Evolutionary conservation across 108 stramenopile genomes (phyloP).

Genomic region (Chaetoceros muelleri): DNA sequence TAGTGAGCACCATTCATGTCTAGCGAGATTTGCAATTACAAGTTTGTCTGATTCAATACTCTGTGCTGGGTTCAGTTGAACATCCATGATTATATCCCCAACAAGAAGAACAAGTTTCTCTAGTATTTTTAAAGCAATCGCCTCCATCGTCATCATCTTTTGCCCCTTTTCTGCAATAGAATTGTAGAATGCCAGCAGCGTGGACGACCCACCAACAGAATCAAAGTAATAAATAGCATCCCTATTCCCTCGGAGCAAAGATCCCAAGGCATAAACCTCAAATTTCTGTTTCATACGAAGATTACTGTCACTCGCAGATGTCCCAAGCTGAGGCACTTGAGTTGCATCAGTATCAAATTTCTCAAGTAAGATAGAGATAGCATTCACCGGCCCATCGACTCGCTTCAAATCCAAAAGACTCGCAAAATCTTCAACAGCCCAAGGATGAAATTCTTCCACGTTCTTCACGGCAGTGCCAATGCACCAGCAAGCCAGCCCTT

Average conservation of each 20-base stretch:
- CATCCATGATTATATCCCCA: conserved; percentile 47
- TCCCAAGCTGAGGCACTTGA: not conserved
- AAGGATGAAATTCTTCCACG: conserved; percentile 68
- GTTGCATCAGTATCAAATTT: not conserved
- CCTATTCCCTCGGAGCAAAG: conserved; percentile 62
- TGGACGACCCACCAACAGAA: conserved; percentile 18
- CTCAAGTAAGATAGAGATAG: conserved; percentile 3
- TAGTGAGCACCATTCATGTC: not conserved
- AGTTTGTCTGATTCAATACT: conserved; percentile 2
- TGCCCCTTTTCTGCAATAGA: conserved; percentile 12
- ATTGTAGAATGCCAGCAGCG: conserved; percentile 11
- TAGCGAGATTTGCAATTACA: not conserved
- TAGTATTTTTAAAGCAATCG: conserved; percentile 27
- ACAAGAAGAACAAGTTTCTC: conserved; percentile 37
- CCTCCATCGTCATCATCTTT: conserved; percentile 10
- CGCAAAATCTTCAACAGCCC: conserved; percentile 49
- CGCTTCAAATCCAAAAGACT: not conserved
- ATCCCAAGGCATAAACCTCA: conserved; percentile 60
- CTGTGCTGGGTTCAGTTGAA: conserved; percentile 23
- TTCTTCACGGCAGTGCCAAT: conserved; percentile 92
- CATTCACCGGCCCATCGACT: conserved; percentile 3
- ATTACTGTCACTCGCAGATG: not conserved
- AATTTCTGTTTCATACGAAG: conserved; percentile 15
- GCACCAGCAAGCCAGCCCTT: conserved; percentile 67
- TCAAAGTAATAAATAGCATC: conserved; percentile 42